Conservation (phyloP, 345 rosid species). For the Combretum micranthum region DNA sequence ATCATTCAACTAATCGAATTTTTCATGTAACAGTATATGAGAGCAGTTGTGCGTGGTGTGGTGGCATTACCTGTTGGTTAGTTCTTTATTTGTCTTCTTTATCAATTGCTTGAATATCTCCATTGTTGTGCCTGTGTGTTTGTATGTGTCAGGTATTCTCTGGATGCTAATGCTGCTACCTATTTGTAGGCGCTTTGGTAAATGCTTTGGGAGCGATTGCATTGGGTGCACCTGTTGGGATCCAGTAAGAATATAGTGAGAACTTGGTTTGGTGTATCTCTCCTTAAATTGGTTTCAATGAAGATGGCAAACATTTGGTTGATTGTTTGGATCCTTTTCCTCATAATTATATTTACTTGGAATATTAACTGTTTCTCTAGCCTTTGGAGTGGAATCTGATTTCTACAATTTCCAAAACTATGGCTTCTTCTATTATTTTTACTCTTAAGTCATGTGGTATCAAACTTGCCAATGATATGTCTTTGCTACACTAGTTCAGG, state of each 20-base stretch:
- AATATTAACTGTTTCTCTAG: too few relatives aligned
- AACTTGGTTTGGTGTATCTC: not conserved
- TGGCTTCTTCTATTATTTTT: too few relatives aligned
- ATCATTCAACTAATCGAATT: not conserved
- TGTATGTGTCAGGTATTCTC: not conserved
- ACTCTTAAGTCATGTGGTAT: too few relatives aligned
- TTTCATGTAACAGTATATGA: slow-evolving; percentile 39
- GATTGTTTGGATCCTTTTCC: not conserved
- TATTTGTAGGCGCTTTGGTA: slow-evolving; percentile 51
- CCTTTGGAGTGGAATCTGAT: too few relatives aligned
- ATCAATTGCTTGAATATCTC: not conserved
- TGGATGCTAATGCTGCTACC: slow-evolving; percentile 1
- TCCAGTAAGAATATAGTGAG: slow-evolving; percentile 42
- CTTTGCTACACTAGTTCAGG: too few relatives aligned
- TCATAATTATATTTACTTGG: too few relatives aligned
- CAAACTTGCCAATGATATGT: too few relatives aligned
- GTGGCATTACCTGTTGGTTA: slow-evolving; percentile 62
- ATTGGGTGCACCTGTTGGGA: slow-evolving; percentile 79
- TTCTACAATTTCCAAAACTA: too few relatives aligned
- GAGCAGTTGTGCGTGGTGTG: slow-evolving; percentile 53
- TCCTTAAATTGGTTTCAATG: slow-evolving; percentile 9
- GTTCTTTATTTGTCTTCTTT: slow-evolving; percentile 14
- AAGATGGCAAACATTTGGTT: slow-evolving; percentile 19
- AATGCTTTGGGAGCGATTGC: slow-evolving; percentile 76
- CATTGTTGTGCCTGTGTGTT: not conserved